These are phyloP conservation scores for Falciphora oryzae DNA, from an alignment of 2,329 filamentous ascomycete species.

Conservation along the genomic window DNA sequence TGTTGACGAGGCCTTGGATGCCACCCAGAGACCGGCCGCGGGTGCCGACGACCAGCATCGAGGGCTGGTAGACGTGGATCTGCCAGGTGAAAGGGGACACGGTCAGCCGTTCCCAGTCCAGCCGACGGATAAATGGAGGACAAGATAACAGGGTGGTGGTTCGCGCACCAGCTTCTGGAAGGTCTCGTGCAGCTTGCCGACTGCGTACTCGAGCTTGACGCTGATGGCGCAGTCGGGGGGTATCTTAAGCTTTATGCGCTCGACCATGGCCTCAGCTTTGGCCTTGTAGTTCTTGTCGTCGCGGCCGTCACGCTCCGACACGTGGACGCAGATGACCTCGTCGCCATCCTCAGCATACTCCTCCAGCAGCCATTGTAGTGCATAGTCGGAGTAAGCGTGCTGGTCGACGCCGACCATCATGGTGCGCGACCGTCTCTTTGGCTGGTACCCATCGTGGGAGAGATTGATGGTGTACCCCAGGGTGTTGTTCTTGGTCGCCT, in stretches of 20 bases:
- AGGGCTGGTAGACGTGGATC: conserved; percentile 89
- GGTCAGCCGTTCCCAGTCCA: background rate
- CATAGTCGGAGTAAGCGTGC: conserved; percentile 87
- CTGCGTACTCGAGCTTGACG: conserved; percentile 77
- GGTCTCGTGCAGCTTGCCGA: conserved; percentile 83
- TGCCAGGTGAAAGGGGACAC: conserved; percentile 28
- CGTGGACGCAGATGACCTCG: conserved; percentile 84
- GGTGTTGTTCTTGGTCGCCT: conserved; percentile 53
- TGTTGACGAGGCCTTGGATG: conserved; percentile 76
- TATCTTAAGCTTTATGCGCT: conserved; percentile 74
- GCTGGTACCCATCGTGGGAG: conserved; percentile 81
- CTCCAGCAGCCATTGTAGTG: conserved; percentile 85
- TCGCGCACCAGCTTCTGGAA: conserved; percentile 78
- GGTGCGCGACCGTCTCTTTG: conserved; percentile 72
- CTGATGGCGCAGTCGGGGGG: conserved; percentile 74
- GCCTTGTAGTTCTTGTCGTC: conserved; percentile 67
- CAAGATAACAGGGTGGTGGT: background rate
- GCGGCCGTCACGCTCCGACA: conserved; percentile 77
- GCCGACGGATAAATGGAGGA: background rate
- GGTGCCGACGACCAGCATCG: conserved; percentile 86
- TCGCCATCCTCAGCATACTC: conserved; percentile 91
- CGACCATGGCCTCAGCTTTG: conserved; percentile 69
- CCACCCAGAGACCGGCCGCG: conserved; percentile 78
- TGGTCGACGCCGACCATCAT: conserved; percentile 90
- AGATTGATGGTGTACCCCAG: conserved; percentile 75